These are phyloP conservation scores for Polytolypa hystricis DNA, from an alignment of 2,329 filamentous ascomycete species.

Conservation along the genomic window DNA sequence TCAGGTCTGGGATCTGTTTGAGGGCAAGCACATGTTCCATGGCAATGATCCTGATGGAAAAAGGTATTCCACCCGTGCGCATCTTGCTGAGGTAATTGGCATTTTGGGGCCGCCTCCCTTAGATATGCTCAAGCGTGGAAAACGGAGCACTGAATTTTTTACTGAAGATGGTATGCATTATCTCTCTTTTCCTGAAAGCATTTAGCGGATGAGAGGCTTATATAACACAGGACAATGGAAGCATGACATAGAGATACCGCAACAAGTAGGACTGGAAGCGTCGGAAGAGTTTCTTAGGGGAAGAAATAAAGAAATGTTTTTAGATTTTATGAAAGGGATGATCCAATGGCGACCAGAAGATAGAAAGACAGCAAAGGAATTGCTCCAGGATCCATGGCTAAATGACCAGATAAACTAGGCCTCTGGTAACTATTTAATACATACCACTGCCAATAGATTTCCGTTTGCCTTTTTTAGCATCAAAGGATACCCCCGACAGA, in stretches of 20 bases:
- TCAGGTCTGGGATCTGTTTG: slow-evolving; percentile 40
- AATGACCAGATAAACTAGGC: too few species aligned
- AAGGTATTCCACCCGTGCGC: slow-evolving; percentile 27
- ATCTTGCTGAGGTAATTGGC: slow-evolving; percentile 37
- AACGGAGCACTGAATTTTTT: slow-evolving; percentile 30
- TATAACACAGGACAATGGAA: slow-evolving; percentile 15
- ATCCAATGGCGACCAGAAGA: slow-evolving; percentile 41
- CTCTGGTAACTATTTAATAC: too few species aligned
- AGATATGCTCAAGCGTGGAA: slow-evolving; percentile 23
- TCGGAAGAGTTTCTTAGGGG: slow-evolving; percentile 13
- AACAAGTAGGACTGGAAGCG: slow-evolving; percentile 8
- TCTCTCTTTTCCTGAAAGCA: background rate
- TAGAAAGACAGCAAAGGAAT: slow-evolving; percentile 7
- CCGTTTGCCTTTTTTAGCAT: too few species aligned
- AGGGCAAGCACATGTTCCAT: slow-evolving; percentile 35
- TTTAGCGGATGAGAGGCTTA: slow-evolving; percentile 8
- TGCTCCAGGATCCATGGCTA: slow-evolving; percentile 7
- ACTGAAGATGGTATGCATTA: slow-evolving; percentile 24
- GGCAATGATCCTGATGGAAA: slow-evolving; percentile 28
- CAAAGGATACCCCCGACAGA: too few species aligned
- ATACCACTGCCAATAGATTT: too few species aligned
- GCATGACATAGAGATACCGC: slow-evolving; percentile 12
- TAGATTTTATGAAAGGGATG: slow-evolving; percentile 12
- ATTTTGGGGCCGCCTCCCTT: slow-evolving; percentile 34
- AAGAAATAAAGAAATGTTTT: slow-evolving; percentile 5